These are phyloP conservation scores for Trichoderma afroharzianum DNA, from an alignment of 2,329 filamentous ascomycete genomes.

Conservation along the genomic window DNA sequence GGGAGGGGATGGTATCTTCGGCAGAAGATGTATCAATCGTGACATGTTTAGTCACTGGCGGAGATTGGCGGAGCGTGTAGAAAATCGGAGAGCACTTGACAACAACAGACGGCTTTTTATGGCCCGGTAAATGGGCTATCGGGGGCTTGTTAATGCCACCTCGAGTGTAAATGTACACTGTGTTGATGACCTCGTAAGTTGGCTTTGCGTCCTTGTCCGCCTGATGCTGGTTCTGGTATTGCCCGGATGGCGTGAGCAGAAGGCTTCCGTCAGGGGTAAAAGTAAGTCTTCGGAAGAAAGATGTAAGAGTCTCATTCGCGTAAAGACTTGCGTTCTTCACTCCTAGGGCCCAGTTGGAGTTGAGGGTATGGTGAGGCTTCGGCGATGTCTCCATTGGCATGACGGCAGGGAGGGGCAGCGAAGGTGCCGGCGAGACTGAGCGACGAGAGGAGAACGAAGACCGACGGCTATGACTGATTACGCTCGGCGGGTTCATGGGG, in stretches of 20 bases:
- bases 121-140: slow-evolving; percentile 88
- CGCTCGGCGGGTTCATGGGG: slow-evolving; percentile 92
- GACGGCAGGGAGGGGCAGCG: slow-evolving; percentile 88
- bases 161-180: slow-evolving; percentile 95
- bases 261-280: slow-evolving; percentile 95
- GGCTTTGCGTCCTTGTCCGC: slow-evolving; percentile 64
- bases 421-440: slow-evolving; percentile 89
- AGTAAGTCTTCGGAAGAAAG: slow-evolving; percentile 89
- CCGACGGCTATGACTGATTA: slow-evolving; percentile 85
- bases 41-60: slow-evolving; percentile 75
- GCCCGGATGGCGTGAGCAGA: slow-evolving; percentile 88
- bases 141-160: slow-evolving; percentile 96
- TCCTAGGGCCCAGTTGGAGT: slow-evolving; percentile 53
- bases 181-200: slow-evolving; percentile 86
- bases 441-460: slow-evolving; percentile 88
- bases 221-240: slow-evolving; percentile 80
- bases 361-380: slow-evolving; percentile 58
- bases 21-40: slow-evolving; percentile 89
- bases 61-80: slow-evolving; percentile 71
- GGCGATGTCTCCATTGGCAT: slow-evolving; percentile 92
- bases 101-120: slow-evolving; percentile 96
- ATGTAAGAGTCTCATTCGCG: slow-evolving; percentile 93
- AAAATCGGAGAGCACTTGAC: slow-evolving; percentile 90
- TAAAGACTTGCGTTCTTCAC: slow-evolving; percentile 87
- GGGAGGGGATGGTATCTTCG: slow-evolving; percentile 75